Base-by-base conservation (phyloP, 116 monocot genomes). In the Zostera marina region DNA sequence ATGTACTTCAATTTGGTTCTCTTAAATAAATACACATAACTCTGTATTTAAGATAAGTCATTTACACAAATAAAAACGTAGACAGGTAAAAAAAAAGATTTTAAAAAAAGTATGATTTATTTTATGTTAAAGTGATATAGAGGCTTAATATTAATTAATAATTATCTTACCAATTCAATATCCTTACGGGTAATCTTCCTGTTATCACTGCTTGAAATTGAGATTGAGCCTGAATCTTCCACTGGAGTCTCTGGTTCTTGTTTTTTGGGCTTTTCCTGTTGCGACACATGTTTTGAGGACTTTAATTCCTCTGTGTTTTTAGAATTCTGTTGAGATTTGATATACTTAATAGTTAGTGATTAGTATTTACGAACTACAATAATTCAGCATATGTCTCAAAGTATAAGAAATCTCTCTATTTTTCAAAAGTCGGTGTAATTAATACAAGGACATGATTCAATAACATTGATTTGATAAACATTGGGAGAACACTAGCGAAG, bases 181-280 rank as follows among this genome's bases (percentile, higher is more conserved):
- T 89, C 89, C 68, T 85, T 82, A 59, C 85, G 89, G 58, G 89
- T 89, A 53, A 96, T 81, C 58, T 89, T 89, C 64, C 71, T 79
- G 38, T 54, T 56, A 23, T 82, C 80, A 78, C 56, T 72, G 70
- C 70, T 85, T 45, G 61, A 2, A 13, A 11, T 47, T 39, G 80
- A 73, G 54, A 70, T 63, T 66, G 85, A 77, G 55, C 60, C 81
- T 44, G 93, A 76, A 22, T 89, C 81, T 61, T 70, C 76, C 22
- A 22, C 46, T n/a, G 71, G 66, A 70, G 66, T 68, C n/a, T 84
- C 87, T 38, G 52, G 8, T 24, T 22, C 73, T 44, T 47, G 52
- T 16, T 64, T 57, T 32, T 19, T 51, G 2, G 49, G 20, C 49
- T 51, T 19, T 9, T 20, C 49, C 49, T 19, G 2, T 51, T 51